Percentiles rank a stretch among this genome's conserved stretches.
Conservation (phyloP, 73 alveolate genomes). For the Paramecium bursaria region DNA sequence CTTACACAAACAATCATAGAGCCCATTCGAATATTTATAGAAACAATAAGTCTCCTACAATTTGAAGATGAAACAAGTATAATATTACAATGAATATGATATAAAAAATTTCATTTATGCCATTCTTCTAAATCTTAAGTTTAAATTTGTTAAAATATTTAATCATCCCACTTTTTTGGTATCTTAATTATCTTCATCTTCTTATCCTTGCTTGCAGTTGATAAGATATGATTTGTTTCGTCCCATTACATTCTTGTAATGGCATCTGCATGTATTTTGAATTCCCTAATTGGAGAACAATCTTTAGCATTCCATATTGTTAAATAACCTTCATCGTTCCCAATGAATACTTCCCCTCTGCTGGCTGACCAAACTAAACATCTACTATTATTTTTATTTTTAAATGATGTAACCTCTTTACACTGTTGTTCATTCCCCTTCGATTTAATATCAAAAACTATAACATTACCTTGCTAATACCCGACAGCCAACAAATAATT, state of each 20-base stretch:
- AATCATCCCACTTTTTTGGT: constrained; percentile 12
- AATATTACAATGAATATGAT: no score
- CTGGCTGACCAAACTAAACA: constrained; percentile 42
- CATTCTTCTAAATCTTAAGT: no score
- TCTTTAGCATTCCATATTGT: constrained; percentile 60
- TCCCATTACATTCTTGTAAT: constrained; percentile 48
- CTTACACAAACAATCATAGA: background rate
- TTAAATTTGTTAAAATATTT: no score
- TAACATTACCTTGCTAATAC: constrained; percentile 8
- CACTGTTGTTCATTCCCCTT: background rate
- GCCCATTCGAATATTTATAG: background rate
- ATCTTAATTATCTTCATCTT: background rate
- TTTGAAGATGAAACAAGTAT: background rate
- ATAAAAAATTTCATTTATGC: no score
- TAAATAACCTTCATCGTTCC: constrained; percentile 4
- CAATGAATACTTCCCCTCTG: constrained; percentile 49
- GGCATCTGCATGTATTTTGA: constrained; percentile 17
- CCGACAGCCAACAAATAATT: constrained; percentile 20
- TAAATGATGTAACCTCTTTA: background rate
- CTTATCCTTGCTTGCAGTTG: constrained; percentile 45
- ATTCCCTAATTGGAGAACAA: constrained; percentile 29
- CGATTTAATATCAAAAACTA: constrained; percentile 39
- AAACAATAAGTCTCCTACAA: background rate
- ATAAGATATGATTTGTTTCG: background rate
- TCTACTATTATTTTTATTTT: constrained; percentile 41